Evolutionary conservation across 139 green algal species (phyloP).

Genomic region (Haematococcus lacustris): DNA sequence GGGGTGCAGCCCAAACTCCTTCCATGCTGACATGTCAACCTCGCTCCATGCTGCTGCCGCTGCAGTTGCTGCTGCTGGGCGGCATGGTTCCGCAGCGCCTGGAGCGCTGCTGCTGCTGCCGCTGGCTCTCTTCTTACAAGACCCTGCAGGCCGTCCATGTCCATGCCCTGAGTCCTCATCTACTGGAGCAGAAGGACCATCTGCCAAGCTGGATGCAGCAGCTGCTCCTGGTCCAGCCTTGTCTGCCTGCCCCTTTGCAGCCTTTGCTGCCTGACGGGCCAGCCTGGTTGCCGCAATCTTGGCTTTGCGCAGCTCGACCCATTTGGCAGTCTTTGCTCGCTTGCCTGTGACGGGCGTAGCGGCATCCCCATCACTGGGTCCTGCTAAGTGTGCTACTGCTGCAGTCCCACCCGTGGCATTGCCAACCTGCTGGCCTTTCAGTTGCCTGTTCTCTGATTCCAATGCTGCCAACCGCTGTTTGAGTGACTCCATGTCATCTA

Average conservation of each 20-base stretch:
- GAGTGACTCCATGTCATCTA: slow-evolving; percentile 23
- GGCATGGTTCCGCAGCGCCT: background rate
- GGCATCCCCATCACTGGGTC: too few relatives aligned
- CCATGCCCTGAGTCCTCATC: too few relatives aligned
- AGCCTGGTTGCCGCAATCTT: background rate
- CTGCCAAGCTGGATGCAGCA: slow-evolving; percentile 7
- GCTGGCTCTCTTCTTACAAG: background rate
- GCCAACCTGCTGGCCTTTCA: slow-evolving; percentile 15
- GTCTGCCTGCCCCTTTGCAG: background rate
- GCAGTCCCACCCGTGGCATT: too few relatives aligned
- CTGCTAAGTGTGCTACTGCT: background rate
- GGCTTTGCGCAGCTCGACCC: background rate
- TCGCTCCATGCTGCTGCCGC: background rate
- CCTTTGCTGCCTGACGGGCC: background rate
- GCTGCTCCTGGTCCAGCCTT: slow-evolving; percentile 13
- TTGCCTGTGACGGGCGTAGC: too few relatives aligned
- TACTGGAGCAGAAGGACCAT: background rate
- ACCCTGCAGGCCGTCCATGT: background rate
- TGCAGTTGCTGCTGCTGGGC: background rate
- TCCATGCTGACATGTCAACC: slow-evolving; percentile 42
- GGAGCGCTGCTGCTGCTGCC: slow-evolving; percentile 8
- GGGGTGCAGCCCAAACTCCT: slow-evolving; percentile 28
- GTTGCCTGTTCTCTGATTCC: slow-evolving; percentile 29
- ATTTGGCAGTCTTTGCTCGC: too few relatives aligned
- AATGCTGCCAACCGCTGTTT: slow-evolving; percentile 22